Evolutionary conservation across 2,329 filamentous ascomycete genomes (phyloP).

Genomic region (Claviceps sp.): DNA sequence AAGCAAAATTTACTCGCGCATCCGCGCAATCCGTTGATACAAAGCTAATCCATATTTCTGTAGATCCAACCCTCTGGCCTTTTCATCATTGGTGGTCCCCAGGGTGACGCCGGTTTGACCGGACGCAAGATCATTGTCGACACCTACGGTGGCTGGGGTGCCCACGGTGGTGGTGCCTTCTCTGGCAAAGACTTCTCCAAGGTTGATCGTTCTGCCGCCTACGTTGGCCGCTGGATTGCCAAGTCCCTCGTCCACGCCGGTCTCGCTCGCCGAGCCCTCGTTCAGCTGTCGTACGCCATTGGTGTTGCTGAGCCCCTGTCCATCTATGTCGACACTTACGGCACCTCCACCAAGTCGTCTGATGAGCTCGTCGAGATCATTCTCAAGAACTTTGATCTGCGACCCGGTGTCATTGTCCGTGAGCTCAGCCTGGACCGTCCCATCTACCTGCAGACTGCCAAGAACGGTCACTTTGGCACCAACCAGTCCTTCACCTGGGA

Average conservation of each 20-base stretch:
- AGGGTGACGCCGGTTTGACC: constrained; percentile 96
- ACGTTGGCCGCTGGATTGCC: constrained; percentile 96
- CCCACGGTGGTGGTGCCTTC: constrained; percentile 99
- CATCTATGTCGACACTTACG: constrained; percentile 95
- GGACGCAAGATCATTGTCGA: constrained; percentile 99
- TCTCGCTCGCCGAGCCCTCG: constrained; percentile 81
- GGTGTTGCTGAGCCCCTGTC: constrained; percentile 96
- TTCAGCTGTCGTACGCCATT: constrained; percentile 98
- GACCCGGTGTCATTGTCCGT: constrained; percentile 96
- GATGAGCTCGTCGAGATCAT: constrained; percentile 94
- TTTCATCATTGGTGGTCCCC: constrained; percentile 98
- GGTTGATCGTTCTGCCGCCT: constrained; percentile 96
- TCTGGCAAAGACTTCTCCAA: constrained; percentile 99
- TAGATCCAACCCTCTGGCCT: constrained; percentile 90
- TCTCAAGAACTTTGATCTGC: constrained; percentile 90
- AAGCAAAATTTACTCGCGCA: constrained; percentile 18
- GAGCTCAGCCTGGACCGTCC: constrained; percentile 90
- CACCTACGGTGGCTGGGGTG: constrained; percentile 99
- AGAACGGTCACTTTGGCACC: constrained; percentile 97
- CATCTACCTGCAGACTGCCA: constrained; percentile 97
- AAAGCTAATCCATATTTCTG: not conserved
- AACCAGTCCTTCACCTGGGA: constrained; percentile 98
- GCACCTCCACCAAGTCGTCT: constrained; percentile 77
- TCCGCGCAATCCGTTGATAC: no score
- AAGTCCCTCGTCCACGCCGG: constrained; percentile 89